Conservation (phyloP, 768 basidiomycete genomes). For the Xerocomellus amylosporus region DNA sequence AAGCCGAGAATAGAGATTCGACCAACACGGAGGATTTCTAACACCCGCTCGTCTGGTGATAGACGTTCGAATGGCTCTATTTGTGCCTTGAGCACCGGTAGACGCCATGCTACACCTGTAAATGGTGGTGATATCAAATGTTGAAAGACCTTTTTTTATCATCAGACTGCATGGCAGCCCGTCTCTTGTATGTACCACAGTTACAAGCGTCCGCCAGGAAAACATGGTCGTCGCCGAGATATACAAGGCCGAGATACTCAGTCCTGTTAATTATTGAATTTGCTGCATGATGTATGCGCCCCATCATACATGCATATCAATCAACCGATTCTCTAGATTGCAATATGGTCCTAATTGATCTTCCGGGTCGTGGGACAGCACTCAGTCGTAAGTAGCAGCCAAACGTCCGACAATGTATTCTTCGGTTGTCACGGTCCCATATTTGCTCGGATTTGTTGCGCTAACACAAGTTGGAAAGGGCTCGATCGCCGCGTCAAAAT, state of each 20-base stretch:
- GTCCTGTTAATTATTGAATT: too few relatives aligned
- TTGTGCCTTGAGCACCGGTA: too few relatives aligned
- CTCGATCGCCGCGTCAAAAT: constrained; percentile 61
- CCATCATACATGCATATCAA: neutral
- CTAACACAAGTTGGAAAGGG: constrained; percentile 64
- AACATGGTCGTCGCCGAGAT: constrained; percentile 55
- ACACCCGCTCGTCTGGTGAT: too few relatives aligned
- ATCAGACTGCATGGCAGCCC: constrained; percentile 29
- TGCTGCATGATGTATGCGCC: too few relatives aligned
- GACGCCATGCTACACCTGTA: too few relatives aligned
- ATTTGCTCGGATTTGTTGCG: constrained; percentile 53
- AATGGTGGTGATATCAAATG: constrained; percentile 55
- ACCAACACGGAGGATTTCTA: too few relatives aligned
- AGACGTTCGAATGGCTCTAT: too few relatives aligned
- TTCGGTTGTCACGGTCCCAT: constrained; percentile 68
- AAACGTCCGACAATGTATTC: constrained; percentile 75
- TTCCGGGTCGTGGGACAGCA: neutral
- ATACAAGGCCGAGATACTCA: constrained; percentile 71
- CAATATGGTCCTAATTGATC: constrained; percentile 1
- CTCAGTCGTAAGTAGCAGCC: constrained; percentile 49
- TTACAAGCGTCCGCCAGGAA: constrained; percentile 74
- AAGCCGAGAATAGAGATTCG: too few relatives aligned
- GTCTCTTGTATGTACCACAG: too few relatives aligned
- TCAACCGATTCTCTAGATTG: constrained; percentile 8
- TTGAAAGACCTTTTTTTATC: neutral